Conservation (phyloP, 768 basidiomycete genomes). For the Tricholoma saponaceum region DNA sequence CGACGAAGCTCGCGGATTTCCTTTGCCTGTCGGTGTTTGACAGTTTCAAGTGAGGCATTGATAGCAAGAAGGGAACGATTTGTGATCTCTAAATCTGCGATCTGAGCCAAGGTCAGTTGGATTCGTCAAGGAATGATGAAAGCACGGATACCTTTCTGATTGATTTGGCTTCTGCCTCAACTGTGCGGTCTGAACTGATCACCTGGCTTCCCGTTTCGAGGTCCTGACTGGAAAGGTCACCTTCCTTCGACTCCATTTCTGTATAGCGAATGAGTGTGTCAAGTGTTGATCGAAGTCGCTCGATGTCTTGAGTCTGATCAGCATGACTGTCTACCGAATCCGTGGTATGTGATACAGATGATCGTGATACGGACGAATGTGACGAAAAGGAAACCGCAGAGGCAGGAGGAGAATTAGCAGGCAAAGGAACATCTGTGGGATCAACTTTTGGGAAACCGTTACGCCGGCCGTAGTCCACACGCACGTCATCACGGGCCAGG, state of each 20-base stretch:
- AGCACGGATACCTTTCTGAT: slow-evolving; percentile 64
- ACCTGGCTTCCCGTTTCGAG: slow-evolving; percentile 30
- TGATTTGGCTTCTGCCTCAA: slow-evolving; percentile 75
- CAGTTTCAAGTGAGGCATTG: slow-evolving; percentile 76
- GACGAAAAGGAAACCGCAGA: slow-evolving; percentile 78
- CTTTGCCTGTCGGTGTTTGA: slow-evolving; percentile 73
- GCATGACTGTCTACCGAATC: slow-evolving; percentile 33
- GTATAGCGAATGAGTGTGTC: slow-evolving; percentile 38
- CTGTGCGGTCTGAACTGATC: slow-evolving; percentile 43
- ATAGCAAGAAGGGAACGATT: slow-evolving; percentile 83
- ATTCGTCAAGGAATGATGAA: neutral
- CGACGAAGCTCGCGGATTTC: slow-evolving; percentile 85
- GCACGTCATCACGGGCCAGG: slow-evolving; percentile 7
- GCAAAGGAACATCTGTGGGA: slow-evolving; percentile 53
- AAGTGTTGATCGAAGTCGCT: slow-evolving; percentile 31
- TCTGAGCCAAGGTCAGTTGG: slow-evolving; percentile 40
- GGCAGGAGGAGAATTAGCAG: slow-evolving; percentile 66
- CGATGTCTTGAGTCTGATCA: slow-evolving; percentile 15
- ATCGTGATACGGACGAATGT: slow-evolving; percentile 59
- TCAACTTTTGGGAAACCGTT: slow-evolving; percentile 41
- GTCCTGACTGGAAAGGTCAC: slow-evolving; percentile 21
- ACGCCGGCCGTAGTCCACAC: slow-evolving; percentile 4
- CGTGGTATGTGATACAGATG: slow-evolving; percentile 40
- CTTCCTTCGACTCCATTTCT: slow-evolving; percentile 24
- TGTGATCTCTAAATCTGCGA: slow-evolving; percentile 89